Conservation (phyloP, 768 basidiomycete genomes). For the Collybia sp. region DNA sequence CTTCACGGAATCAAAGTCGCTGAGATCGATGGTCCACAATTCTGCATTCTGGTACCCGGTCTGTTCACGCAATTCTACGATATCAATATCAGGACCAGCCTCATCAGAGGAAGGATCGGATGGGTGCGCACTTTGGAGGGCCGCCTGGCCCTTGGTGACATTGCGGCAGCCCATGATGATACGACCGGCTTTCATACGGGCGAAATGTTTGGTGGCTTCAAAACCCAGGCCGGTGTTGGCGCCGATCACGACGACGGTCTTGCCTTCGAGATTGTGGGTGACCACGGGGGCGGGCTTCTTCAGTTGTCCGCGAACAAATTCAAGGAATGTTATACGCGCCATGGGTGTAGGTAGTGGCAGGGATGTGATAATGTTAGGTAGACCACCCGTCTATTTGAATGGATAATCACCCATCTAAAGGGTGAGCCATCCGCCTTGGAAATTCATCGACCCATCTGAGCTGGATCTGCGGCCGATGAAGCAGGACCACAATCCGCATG, state of each 20-base stretch:
- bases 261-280: conserved; percentile 32
- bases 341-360: conserved; percentile 1
- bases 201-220: conserved; percentile 42
- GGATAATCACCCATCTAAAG: too few relatives aligned
- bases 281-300: conserved; percentile 22
- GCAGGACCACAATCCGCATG: too few relatives aligned
- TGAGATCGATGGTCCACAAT: conserved; percentile 36
- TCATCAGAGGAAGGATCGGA: neutral
- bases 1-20: conserved; percentile 33
- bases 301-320: conserved; percentile 16
- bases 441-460: too few relatives aligned
- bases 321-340: conserved; percentile 11
- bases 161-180: conserved; percentile 35
- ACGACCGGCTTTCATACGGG: conserved; percentile 34
- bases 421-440: too few relatives aligned
- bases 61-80: conserved; percentile 21
- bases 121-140: conserved; percentile 25
- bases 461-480: too few relatives aligned
- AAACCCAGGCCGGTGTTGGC: conserved; percentile 50
- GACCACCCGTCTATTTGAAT: too few relatives aligned
- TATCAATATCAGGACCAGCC: neutral
- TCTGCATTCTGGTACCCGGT: conserved; percentile 30
- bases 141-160: conserved; percentile 27
- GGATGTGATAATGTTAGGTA: too few relatives aligned
- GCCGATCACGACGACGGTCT: conserved; percentile 44